Evolutionary conservation across 345 rosid species (phyloP), one percentile per base, ranked within the genome.

Genomic region (Citrus medica): DNA sequence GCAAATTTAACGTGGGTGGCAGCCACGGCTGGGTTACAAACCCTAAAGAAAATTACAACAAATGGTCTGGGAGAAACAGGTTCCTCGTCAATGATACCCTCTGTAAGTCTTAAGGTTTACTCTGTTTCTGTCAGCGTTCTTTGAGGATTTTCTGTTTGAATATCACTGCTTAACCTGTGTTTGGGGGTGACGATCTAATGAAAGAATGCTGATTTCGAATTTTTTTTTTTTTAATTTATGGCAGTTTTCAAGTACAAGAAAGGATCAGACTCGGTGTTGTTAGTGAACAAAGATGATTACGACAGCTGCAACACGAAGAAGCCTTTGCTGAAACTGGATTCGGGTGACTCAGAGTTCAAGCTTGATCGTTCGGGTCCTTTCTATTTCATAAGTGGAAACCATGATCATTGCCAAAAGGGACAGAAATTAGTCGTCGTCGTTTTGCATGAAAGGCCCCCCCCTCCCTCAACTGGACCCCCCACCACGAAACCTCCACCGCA

Each of bases 21-120:
- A 76, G 70, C 38, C 87, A 88, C 27, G 94, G 84, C 4, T 92
- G 98, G 98, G 85, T 70, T 10, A 5, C 75, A 6, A 76, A 82
- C 8, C 96, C 94, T 5, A 37, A 59, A 5, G 88, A 89, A 73
- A 69, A 25, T 1, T 94, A 87, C 83, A 78, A 64, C 61, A 72
- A 86, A 27, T 92, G 97, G 97, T 85, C 94, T 48, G 84, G 8
- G 53, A 85, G 85, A 80, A 79, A 72, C 75, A 83, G 97, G 64
- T 91, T 94, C 72, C 82, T 53, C 46, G 82, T 91, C 72, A 84
- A 94, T 70, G 98, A 94, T 73, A 85, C 87, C 24, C 83, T 91
- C 3, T 72, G 97, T 91, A 85, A 79, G 88, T 80, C 32, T 46
- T 4, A 42, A 42, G 16, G 51, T 12, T 42, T 10, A 3, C 14